phyloP scores from a whole-genome alignment of 495 filamentous ascomycete genomes.

The Aspergillus olivimuriae region DNA sequence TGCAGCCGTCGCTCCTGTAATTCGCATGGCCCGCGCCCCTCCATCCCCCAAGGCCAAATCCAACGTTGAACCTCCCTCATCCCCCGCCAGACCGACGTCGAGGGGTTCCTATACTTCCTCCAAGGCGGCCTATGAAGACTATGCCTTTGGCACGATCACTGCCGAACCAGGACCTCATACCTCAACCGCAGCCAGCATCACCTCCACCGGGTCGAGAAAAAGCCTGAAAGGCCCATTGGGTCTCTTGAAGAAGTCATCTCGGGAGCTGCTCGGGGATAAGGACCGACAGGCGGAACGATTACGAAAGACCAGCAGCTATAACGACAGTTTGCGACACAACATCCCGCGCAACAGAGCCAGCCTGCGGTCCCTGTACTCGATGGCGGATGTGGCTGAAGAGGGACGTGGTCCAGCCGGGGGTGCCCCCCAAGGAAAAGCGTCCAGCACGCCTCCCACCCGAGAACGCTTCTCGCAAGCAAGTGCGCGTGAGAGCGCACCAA shows the following conservation, averaged over 20 bases:
- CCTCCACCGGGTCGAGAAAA: conserved; percentile 36
- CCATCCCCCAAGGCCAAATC: conserved; percentile 53
- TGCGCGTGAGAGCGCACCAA: conserved; percentile 21
- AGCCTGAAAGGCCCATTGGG: conserved; percentile 32
- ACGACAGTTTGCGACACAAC: conserved; percentile 32
- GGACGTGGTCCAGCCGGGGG: conserved; percentile 19
- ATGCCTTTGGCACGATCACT: conserved; percentile 38
- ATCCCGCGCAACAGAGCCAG: conserved; percentile 34
- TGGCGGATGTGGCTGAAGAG: conserved; percentile 41
- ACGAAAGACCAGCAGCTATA: conserved; percentile 32
- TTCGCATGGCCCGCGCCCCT: conserved; percentile 80
- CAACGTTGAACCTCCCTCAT: conserved; percentile 14
- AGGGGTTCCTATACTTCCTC: conserved; percentile 35
- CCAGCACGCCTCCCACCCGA: conserved; percentile 21
- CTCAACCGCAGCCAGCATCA: conserved; percentile 34
- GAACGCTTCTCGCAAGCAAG: conserved; percentile 22
- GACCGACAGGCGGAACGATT: conserved; percentile 28
- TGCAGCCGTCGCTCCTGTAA: conserved; percentile 73
- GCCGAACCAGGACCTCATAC: conserved; percentile 34
- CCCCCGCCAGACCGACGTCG: conserved; percentile 26
- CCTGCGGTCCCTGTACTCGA: conserved; percentile 39
- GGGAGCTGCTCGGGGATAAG: conserved; percentile 31
- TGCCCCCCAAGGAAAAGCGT: conserved; percentile 10
- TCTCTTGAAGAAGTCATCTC: conserved; percentile 31
- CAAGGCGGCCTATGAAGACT: conserved; percentile 26